Conservation (phyloP, 2,329 filamentous ascomycete species). For the Teratosphaeria pseudoeucalypti region DNA sequence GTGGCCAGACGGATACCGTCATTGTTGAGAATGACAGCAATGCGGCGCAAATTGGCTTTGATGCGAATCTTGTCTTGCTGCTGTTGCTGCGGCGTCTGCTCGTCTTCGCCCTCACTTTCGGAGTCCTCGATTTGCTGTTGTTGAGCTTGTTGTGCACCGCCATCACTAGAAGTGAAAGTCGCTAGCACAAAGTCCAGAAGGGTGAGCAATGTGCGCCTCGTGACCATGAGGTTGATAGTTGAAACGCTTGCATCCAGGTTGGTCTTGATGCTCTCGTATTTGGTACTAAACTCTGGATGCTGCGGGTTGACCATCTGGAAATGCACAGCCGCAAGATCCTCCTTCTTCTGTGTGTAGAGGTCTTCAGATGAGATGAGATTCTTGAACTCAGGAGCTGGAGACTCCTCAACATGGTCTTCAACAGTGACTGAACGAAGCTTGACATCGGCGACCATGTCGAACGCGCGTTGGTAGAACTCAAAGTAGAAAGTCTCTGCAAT, state of each 20-base stretch:
- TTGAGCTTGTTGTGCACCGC: constrained; percentile 7
- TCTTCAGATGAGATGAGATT: constrained; percentile 93
- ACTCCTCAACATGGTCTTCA: constrained; percentile 87
- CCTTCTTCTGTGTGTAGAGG: constrained; percentile 56
- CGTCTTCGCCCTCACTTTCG: constrained; percentile 25
- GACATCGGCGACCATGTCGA: constrained; percentile 88
- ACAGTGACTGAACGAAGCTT: constrained; percentile 76
- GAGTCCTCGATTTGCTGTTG: constrained; percentile 14
- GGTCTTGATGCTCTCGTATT: constrained; percentile 86
- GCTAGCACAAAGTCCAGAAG: constrained; percentile 86
- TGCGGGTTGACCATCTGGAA: constrained; percentile 81
- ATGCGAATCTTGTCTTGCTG: constrained; percentile 70
- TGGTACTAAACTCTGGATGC: constrained; percentile 84
- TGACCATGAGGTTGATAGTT: constrained; percentile 93
- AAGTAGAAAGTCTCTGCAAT: constrained; percentile 83
- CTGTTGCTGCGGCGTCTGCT: constrained; percentile 25
- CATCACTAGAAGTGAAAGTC: constrained; percentile 57
- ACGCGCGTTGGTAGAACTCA: constrained; percentile 77
- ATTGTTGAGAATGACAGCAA: constrained; percentile 90
- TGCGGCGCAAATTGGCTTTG: constrained; percentile 86
- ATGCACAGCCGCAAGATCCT: constrained; percentile 75
- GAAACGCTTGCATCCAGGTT: constrained; percentile 87
- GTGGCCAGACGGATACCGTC: constrained; percentile 93
- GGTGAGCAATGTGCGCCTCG: constrained; percentile 81
- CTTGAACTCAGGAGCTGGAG: constrained; percentile 82